These are phyloP conservation scores for Apiospora aurea DNA, from an alignment of 2,329 filamentous ascomycete species.

Conservation along the genomic window DNA sequence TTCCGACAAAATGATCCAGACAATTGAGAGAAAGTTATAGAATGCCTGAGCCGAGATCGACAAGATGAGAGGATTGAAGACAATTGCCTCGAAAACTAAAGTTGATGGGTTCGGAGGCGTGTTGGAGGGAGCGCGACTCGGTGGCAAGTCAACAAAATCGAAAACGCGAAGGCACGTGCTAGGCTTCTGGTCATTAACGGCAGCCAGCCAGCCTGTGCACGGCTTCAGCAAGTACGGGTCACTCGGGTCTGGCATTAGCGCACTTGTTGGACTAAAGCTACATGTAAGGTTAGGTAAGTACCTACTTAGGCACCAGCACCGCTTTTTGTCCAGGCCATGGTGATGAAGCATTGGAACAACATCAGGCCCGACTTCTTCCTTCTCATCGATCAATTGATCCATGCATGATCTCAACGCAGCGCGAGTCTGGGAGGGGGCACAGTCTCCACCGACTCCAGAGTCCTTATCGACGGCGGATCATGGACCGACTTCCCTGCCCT, in stretches of 20 bases:
- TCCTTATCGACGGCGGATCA: conserved; percentile 11
- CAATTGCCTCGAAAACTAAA: background rate
- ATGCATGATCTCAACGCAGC: background rate
- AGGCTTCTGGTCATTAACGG: background rate
- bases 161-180: conserved; percentile 19
- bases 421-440: background rate
- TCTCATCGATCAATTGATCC: background rate
- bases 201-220: background rate
- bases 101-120: background rate
- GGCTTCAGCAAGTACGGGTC: background rate
- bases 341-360: background rate
- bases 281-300: too few species aligned
- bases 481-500: background rate
- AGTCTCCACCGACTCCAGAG: conserved; percentile 14
- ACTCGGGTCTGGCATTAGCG: background rate
- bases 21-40: background rate
- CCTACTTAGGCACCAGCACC: background rate
- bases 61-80: background rate
- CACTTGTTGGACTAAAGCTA: background rate
- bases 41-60: background rate
- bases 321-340: background rate
- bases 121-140: background rate
- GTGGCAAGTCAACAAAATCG: conserved; percentile 12
- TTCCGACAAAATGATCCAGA: background rate
- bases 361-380: background rate